A percentile compares a stretch with the other conserved stretches of the same genome.
phyloP scores from a whole-genome alignment of 257 asterid genomes.

The Fraxinus pennsylvanica region DNA sequence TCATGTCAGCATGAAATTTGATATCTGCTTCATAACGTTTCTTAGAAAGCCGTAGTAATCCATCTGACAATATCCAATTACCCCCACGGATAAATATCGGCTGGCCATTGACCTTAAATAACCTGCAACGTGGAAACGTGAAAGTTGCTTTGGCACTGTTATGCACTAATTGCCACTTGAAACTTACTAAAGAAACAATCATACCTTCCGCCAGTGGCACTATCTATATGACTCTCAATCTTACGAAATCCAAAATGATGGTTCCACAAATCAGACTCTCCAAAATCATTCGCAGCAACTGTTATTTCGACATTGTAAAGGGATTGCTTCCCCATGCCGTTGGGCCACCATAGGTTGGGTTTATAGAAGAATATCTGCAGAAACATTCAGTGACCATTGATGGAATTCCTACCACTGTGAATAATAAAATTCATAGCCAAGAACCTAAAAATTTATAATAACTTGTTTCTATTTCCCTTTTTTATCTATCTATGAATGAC shows the following conservation, averaged over 20 bases:
- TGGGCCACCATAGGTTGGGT: slow-evolving; percentile 98
- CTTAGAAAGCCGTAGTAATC: slow-evolving; percentile 80
- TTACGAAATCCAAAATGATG: slow-evolving; percentile 90
- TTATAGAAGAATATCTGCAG: slow-evolving; percentile 81
- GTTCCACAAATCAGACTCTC: slow-evolving; percentile 90
- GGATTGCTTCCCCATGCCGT: slow-evolving; percentile 94
- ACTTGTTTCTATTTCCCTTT: neutral
- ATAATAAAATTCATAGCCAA: slow-evolving; percentile 2
- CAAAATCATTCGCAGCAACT: slow-evolving; percentile 63
- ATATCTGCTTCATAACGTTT: slow-evolving; percentile 81
- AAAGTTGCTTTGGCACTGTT: slow-evolving; percentile 16
- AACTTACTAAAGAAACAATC: neutral
- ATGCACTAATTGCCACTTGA: slow-evolving; percentile 17
- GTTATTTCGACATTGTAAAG: slow-evolving; percentile 80
- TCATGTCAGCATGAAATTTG: slow-evolving; percentile 96
- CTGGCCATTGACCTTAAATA: slow-evolving; percentile 88
- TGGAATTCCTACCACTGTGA: neutral
- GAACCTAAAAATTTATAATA: neutral
- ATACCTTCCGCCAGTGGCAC: slow-evolving; percentile 92
- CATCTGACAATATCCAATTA: slow-evolving; percentile 97
- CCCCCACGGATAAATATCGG: slow-evolving; percentile 96
- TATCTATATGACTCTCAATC: slow-evolving; percentile 75
- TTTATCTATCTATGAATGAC: neutral
- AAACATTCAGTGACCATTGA: slow-evolving; percentile 23
- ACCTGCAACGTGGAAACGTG: slow-evolving; percentile 45